phyloP scores from a whole-genome alignment of 495 filamentous ascomycete genomes.

The Aspergillus bridgeri region DNA sequence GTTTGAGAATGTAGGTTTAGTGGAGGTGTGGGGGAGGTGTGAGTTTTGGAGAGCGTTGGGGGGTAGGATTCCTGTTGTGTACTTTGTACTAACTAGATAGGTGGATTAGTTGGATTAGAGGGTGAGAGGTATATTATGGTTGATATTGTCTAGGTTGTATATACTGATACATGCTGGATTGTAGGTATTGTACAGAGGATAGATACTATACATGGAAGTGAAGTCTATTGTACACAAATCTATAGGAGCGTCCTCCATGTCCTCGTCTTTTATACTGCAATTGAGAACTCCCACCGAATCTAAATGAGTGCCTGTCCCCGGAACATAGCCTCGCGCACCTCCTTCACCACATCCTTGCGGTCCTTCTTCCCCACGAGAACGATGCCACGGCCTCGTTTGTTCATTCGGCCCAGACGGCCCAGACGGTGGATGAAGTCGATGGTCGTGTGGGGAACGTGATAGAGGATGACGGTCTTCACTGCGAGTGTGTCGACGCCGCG shows the following conservation, averaged over 20 bases:
- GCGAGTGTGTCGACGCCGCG: slow-evolving; percentile 93
- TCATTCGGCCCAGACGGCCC: slow-evolving; percentile 89
- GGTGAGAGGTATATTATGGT: no score
- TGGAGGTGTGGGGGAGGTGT: slow-evolving; percentile 45
- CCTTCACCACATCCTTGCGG: slow-evolving; percentile 82
- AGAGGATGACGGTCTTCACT: slow-evolving; percentile 85
- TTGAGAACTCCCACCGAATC: no score
- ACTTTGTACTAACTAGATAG: background rate
- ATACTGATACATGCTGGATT: background rate
- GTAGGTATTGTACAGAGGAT: slow-evolving; percentile 15
- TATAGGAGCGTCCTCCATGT: no score
- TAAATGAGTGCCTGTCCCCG: slow-evolving; percentile 83
- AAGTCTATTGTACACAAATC: background rate
- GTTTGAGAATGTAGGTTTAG: slow-evolving; percentile 37
- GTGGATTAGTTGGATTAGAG: no score
- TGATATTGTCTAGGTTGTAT: background rate
- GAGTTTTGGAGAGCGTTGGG: slow-evolving; percentile 51
- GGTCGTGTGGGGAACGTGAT: slow-evolving; percentile 92
- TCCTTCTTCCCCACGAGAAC: slow-evolving; percentile 89
- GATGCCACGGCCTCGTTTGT: slow-evolving; percentile 80
- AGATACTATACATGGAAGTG: slow-evolving; percentile 1
- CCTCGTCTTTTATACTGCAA: no score
- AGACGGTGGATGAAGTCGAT: slow-evolving; percentile 97
- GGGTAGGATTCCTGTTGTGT: slow-evolving; percentile 30
- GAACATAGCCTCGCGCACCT: slow-evolving; percentile 94